Evolutionary conservation across 805 yeast genomes (phyloP), one percentile per base, ranked within the genome.

Genomic region (Monosporozyma aquatica): DNA sequence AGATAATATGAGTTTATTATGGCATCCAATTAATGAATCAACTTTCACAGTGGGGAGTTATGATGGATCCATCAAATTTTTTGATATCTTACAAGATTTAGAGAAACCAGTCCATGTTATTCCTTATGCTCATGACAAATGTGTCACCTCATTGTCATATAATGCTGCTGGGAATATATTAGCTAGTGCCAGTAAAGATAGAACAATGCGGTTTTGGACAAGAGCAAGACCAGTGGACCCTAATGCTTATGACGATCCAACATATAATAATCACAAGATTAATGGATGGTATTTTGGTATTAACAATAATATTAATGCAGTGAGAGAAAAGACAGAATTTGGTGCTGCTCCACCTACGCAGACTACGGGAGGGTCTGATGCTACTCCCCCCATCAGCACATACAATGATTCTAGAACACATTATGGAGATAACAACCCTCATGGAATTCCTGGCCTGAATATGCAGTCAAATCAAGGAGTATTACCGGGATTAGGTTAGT

Each of bases 111-210:
- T 65, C 29, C 89, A 82, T 47, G 54, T 61, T 14, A 83, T 92
- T 27, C 96, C 97, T 3, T 80, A 75, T 62, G 98, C 97, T 0
- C 99, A 92, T 61, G 96, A 87, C 55, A 84, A 85, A 66, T 94
- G 95, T 3, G 78, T 92, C 41, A 87, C 90, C 62, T 78, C 95
- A 3, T 62, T 92, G 43, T 90, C 89, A 46, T 92, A 87, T 58
- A 97, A 89, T 62, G 97, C 97, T 2, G 68, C 84, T 53, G 99
- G 99, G 3, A 97, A 92, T 63, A 67, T 90, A 40, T 67, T 92
- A 27, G 80, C 94, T 43, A 79, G 96, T 6, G 97, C 96, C 0
- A 90, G 97, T 15, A 87, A 92, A 44, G 99, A 92, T 62, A 76
- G 92, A 57, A 78, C 94, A 5, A 85, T 95, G 20, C 67, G 97